Evolutionary conservation across 306 rosid genomes (phyloP).

Genomic region (Malus sieversii): DNA sequence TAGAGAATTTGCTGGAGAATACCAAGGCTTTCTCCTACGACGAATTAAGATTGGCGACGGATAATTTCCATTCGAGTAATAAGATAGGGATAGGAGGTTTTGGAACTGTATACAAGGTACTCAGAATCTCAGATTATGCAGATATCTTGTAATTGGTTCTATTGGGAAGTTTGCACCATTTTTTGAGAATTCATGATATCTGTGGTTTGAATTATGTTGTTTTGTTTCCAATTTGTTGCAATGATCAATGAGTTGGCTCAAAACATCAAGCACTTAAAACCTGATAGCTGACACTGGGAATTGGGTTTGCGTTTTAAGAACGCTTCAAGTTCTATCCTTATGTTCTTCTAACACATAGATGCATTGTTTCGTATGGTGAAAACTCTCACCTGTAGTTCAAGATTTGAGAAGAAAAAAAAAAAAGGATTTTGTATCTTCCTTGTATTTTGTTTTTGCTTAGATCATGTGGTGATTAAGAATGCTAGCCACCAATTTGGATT

Average conservation of each 20-base stretch:
- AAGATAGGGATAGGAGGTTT: constrained; percentile 92
- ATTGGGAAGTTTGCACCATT: not conserved
- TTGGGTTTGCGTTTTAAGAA: not conserved
- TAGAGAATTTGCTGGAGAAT: constrained; percentile 48
- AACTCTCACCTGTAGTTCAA: too few relatives aligned
- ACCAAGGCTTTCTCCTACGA: constrained; percentile 50
- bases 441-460: not conserved
- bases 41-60: constrained; percentile 67
- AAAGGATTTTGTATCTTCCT: not conserved
- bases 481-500: not conserved
- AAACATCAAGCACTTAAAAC: not conserved
- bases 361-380: not conserved
- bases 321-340: not conserved
- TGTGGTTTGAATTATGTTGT: not conserved
- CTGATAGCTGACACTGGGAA: not conserved
- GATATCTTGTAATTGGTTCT: not conserved
- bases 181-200: not conserved
- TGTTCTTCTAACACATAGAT: not conserved
- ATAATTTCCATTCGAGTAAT: constrained; percentile 51
- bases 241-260: not conserved
- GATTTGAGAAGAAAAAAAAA: too few relatives aligned
- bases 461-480: not conserved
- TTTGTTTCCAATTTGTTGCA: not conserved
- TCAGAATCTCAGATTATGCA: not conserved
- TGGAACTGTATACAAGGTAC: constrained; percentile 89